Evolutionary conservation across 2,329 filamentous ascomycete genomes (phyloP), one percentile per base, ranked within the genome.

Genomic region (Neocucurbitaria cava): DNA sequence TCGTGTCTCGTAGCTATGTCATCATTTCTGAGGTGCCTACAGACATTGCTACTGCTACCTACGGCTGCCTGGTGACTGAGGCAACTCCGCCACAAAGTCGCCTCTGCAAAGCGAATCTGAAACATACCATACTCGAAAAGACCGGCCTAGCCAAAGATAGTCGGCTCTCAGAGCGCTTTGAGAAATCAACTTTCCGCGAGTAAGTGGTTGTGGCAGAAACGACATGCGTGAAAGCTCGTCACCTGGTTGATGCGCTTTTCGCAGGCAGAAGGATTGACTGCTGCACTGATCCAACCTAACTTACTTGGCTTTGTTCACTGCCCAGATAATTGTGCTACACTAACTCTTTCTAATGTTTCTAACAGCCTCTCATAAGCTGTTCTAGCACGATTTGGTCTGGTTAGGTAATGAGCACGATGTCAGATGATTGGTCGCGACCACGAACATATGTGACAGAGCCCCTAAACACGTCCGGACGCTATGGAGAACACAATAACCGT

Each of bases 1-100:
- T 15, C 31, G 23, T 13, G 24, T 43, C 17, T 38, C n/a, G 9
- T 35, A 52, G 42, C 47, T 54, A 45, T 55, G 42, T 40, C 28
- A 28, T 21, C 13, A 48, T 47, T 48, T 46, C 28, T 26, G 39
- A 33, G 56, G 30, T 64, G 60, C 64, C 65, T 71, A 59, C 42
- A 43, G 33, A 38, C 52, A 30, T 62, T 59, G 64, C 62, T 64
- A 47, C 40, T 39, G 59, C 48, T 73, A 65, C 69, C 70, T 74
- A 54, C 59, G 62, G 71, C 62, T 74, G 70, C 72, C 72, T 74
- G 46, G 47, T 18, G 49, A 49, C 42, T 57, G 48, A 61, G 51
- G 49, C 48, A 52, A 49, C 61, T 58, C 46, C 58, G 63, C 64
- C 65, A 53, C 59, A 33, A 45, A 40, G 46, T 35, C 17, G n/a